Conservation (phyloP, 2,329 filamentous ascomycete genomes). For the Xylaria sp. region DNA sequence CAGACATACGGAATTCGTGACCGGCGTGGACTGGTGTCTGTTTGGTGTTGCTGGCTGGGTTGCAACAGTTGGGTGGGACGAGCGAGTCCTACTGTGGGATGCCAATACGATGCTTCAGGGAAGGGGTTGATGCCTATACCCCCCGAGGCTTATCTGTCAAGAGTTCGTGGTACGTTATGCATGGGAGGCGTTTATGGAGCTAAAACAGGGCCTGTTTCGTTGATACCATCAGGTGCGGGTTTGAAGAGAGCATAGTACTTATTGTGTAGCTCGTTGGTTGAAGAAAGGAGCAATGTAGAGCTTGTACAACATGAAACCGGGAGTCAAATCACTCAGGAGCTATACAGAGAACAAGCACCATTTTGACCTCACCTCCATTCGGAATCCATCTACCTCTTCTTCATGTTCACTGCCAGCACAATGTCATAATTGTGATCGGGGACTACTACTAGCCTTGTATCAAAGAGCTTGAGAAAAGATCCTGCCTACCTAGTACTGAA, state of each 20-base stretch:
- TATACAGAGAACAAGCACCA: background rate
- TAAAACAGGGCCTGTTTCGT: slow-evolving; percentile 12
- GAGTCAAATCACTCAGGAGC: background rate
- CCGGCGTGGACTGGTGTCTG: slow-evolving; percentile 96
- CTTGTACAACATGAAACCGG: background rate
- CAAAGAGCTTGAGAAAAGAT: background rate
- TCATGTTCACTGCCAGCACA: background rate
- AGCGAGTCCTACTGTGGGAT: slow-evolving; percentile 91
- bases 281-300: background rate
- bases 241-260: background rate
- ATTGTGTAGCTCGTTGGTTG: background rate
- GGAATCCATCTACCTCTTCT: too few relatives aligned
- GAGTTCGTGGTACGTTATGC: slow-evolving; percentile 11
- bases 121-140: slow-evolving; percentile 15
- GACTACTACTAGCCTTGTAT: background rate
- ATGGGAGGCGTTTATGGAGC: slow-evolving; percentile 27
- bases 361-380: background rate
- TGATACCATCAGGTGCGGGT: slow-evolving; percentile 19
- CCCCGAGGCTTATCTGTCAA: background rate
- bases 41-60: slow-evolving; percentile 97
- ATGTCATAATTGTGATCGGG: background rate
- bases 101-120: slow-evolving; percentile 54
- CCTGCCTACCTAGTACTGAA: too few relatives aligned
- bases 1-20: slow-evolving; percentile 92
- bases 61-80: slow-evolving; percentile 93